phyloP scores from a whole-genome alignment of 352 stramenopile genomes.

The Pythium plurisporium region DNA sequence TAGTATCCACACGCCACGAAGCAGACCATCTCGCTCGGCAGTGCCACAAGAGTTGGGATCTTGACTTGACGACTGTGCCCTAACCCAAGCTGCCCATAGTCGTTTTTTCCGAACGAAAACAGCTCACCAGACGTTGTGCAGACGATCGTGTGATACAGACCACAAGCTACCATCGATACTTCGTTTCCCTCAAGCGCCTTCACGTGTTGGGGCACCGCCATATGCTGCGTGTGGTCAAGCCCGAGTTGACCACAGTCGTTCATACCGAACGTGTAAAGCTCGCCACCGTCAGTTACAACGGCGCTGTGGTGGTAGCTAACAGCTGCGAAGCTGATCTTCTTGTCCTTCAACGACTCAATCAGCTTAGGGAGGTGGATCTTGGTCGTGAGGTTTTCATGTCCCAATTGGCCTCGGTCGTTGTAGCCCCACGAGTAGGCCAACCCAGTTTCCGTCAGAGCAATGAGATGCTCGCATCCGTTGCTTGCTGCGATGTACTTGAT shows the following conservation, averaged over 20 bases:
- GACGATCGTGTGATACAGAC: conserved; percentile 92
- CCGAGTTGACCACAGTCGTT: conserved; percentile 93
- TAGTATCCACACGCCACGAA: conserved; percentile 88
- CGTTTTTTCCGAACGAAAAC: conserved; percentile 89
- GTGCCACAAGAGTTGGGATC: not conserved
- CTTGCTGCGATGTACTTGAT: conserved; percentile 82
- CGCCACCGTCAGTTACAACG: conserved; percentile 61
- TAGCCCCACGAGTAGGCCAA: conserved; percentile 86
- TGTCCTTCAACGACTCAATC: conserved; percentile 80
- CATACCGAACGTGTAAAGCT: conserved; percentile 89
- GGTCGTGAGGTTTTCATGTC: conserved; percentile 78
- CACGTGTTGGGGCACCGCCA: conserved; percentile 76
- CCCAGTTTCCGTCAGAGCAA: conserved; percentile 74
- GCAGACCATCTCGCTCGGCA: conserved; percentile 52
- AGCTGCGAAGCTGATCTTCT: conserved; percentile 72
- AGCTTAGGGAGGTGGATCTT: conserved; percentile 84
- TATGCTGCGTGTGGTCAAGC: conserved; percentile 84
- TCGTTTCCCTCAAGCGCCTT: conserved; percentile 61
- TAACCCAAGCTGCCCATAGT: conserved; percentile 92
- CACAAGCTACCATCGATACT: conserved; percentile 73
- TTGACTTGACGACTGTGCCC: conserved; percentile 21
- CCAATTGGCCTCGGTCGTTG: conserved; percentile 83
- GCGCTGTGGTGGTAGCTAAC: conserved; percentile 87
- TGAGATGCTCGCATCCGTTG: conserved; percentile 88
- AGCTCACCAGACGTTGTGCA: conserved; percentile 64